Base-by-base conservation (phyloP, 2,329 filamentous ascomycete genomes). In the Ophiostoma pallidulum region DNA sequence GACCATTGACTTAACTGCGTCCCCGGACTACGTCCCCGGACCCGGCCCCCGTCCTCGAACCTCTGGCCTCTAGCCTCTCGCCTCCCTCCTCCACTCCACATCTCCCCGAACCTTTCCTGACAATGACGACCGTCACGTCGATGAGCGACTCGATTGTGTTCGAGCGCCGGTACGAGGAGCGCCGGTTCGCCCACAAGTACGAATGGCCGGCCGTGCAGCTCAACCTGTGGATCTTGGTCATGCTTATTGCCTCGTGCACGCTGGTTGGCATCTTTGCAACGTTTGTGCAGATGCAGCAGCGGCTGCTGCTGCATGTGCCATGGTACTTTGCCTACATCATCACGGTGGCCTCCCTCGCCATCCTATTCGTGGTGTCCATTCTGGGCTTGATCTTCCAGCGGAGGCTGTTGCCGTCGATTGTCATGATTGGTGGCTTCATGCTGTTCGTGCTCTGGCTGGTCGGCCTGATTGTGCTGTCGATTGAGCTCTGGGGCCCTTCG, bases 261-360 rank as follows among this genome's bases (percentile, higher is more conserved):
- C 74, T 82, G 51, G 68, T 84, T 35, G 80, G 80, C 45, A 72
- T 83, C 18, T 79, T 82, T 54, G 66, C 72, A 13, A 72, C 67
- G 18, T 82, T 84, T 53, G 69, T 82, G 50, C 66, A 73, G 51
- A 72, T 75, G 29, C 80, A 84, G 59, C 59, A 71, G 35, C 72
- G 74, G 49, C 62, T 84, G 10, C 53, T 64, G 2, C 65, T 83
- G 8, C 63, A 67, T 4, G 64, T 79, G 16, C 80, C 80, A 47
- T 84, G 80, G 80, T 83, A 83, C 63, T 82, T 84, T 53, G 69
- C 79, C 8, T 84, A 83, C 68, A 78, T 72, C 62, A 74, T 84
- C 47, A 77, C 76, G 18, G 73, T 78, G 47, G 65, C 66, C 22
- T 58, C 68, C 18, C 74, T 89, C 20, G 74, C 75, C 2, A 74